Conservation (phyloP, 208 protist genomes). For the Tritrichomonas foetus region DNA sequence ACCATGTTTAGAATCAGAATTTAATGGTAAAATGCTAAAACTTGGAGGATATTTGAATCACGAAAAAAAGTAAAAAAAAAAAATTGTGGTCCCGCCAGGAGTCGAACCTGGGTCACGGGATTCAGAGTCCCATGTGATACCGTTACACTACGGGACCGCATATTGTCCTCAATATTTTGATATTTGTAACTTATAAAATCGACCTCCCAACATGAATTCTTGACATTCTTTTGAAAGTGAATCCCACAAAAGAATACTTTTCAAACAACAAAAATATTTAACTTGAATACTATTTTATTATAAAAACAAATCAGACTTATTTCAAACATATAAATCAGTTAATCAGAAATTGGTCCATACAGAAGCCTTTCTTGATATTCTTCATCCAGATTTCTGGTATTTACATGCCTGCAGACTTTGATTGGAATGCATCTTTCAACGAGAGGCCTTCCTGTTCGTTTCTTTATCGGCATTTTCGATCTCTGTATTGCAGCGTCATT, state of each 20-base stretch:
- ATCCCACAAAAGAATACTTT: too few relatives aligned
- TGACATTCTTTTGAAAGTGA: too few relatives aligned
- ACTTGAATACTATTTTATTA: too few relatives aligned
- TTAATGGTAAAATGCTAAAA: too few relatives aligned
- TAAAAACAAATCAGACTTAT: neutral
- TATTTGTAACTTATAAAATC: too few relatives aligned
- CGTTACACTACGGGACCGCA: constrained; percentile 36
- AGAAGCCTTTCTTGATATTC: neutral
- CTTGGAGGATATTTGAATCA: too few relatives aligned
- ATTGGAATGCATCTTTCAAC: neutral
- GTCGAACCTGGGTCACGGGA: constrained; percentile 40
- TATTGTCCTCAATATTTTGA: too few relatives aligned
- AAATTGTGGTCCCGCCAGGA: constrained; percentile 38
- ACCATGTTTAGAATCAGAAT: too few relatives aligned
- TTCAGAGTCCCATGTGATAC: constrained; percentile 42
- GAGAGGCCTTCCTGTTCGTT: neutral
- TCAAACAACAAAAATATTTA: too few relatives aligned
- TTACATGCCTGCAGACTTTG: neutral
- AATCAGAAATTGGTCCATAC: neutral
- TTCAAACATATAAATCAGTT: neutral
- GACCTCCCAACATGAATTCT: too few relatives aligned
- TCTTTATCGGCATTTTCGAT: neutral
- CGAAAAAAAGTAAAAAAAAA: too few relatives aligned
- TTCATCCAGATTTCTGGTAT: neutral
- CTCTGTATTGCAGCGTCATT: neutral